Evolutionary conservation across 2,329 filamentous ascomycete species (phyloP).

Genomic region (Tolypocladium guangdongense): DNA sequence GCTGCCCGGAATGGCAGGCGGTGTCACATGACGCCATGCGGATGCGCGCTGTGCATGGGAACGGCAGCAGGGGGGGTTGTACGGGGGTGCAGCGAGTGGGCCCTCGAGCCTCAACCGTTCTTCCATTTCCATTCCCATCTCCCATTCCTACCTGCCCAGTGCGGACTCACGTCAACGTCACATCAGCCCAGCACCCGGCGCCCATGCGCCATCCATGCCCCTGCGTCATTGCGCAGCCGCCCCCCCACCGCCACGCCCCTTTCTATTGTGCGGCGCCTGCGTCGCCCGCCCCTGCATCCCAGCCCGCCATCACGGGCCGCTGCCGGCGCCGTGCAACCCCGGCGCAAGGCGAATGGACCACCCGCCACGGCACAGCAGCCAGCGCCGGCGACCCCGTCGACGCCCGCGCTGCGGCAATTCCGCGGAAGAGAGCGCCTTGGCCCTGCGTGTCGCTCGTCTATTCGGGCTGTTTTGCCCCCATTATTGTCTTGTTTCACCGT

Average conservation of each 20-base stretch:
- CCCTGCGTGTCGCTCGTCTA: not conserved
- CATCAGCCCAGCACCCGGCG: too few relatives aligned
- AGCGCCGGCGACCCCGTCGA: not conserved
- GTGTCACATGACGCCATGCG: conserved; percentile 6
- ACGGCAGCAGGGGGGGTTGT: not conserved
- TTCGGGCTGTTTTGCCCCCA: too few relatives aligned
- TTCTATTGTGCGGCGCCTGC: too few relatives aligned
- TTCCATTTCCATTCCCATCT: too few relatives aligned
- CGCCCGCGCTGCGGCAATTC: not conserved
- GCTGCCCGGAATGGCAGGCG: not conserved
- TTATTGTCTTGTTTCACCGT: not conserved
- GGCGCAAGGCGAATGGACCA: not conserved
- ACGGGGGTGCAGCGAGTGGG: not conserved
- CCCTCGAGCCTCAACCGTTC: too few relatives aligned
- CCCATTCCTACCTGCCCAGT: too few relatives aligned
- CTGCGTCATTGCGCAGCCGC: too few relatives aligned
- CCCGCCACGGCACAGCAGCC: not conserved
- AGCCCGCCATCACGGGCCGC: conserved; percentile 4
- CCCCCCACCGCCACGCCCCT: too few relatives aligned
- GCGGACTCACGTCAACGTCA: too few relatives aligned
- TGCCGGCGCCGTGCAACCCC: conserved; percentile 8
- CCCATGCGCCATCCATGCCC: too few relatives aligned
- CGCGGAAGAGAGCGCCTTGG: too few relatives aligned
- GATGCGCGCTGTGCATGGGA: conserved; percentile 7
- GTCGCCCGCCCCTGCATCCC: not conserved